These are phyloP conservation scores for Hydrangea macrophylla DNA, from an alignment of 148 eudicot genomes.

Conservation along the genomic window DNA sequence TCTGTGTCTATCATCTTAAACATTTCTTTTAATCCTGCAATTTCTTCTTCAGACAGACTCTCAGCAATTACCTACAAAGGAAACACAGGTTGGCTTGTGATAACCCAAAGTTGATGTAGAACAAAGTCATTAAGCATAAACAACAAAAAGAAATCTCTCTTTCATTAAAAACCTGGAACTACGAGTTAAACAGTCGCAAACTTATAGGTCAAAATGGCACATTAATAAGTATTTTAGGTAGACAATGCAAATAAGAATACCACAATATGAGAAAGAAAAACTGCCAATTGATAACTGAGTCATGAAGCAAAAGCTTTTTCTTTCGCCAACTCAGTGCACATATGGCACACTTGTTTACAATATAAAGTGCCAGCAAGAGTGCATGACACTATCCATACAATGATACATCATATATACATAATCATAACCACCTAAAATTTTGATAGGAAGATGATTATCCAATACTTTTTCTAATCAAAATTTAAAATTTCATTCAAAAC, in stretches of 20 bases:
- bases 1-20: conserved; percentile 78
- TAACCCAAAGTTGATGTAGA: background rate
- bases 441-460: background rate
- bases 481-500: no score
- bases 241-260: background rate
- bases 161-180: background rate
- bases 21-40: conserved; percentile 75
- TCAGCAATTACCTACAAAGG: conserved; percentile 67
- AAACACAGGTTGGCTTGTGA: background rate
- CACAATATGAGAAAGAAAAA: background rate
- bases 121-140: background rate
- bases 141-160: background rate
- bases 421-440: background rate
- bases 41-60: conserved; percentile 75
- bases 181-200: background rate
- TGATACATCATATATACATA: background rate
- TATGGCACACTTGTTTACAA: no score
- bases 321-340: no score
- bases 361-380: no score
- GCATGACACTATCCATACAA: no score
- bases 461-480: no score
- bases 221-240: background rate
- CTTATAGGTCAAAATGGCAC: background rate
- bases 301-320: background rate
- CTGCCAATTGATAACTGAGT: background rate